A percentile compares a stretch with the other conserved stretches of the same genome.
phyloP scores from a whole-genome alignment of 148 eudicot species.

The Vaccinium macrocarpon region DNA sequence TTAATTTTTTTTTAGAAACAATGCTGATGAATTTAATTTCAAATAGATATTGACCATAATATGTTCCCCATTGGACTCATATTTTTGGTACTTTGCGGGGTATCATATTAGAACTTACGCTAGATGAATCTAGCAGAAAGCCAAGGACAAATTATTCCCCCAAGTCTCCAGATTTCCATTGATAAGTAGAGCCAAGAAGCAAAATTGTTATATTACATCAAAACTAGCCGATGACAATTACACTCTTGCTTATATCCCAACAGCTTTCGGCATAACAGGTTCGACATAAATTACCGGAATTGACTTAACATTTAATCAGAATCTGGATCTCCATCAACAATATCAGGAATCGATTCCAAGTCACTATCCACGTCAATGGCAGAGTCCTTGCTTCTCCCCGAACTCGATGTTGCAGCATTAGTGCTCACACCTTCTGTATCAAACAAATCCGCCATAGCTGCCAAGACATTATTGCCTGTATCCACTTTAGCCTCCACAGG shows the following conservation, averaged over 20 bases:
- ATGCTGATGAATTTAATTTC: too few relatives aligned
- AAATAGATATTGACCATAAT: too few relatives aligned
- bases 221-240: background rate
- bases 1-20: too few relatives aligned
- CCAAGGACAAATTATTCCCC: background rate
- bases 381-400: slow-evolving; percentile 12
- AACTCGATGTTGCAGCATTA: background rate
- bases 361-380: slow-evolving; percentile 27
- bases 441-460: slow-evolving; percentile 4
- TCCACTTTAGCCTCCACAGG: background rate
- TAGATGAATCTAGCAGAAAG: background rate
- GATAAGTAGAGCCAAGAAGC: background rate
- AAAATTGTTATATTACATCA: background rate
- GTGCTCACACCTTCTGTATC: slow-evolving; percentile 7
- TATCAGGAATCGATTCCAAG: slow-evolving; percentile 43
- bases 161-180: background rate
- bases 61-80: too few relatives aligned
- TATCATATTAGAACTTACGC: background rate
- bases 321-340: slow-evolving; percentile 49
- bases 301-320: slow-evolving; percentile 30
- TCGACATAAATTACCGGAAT: background rate
- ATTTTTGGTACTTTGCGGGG: too few relatives aligned
- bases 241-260: background rate
- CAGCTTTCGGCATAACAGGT: too few relatives aligned
- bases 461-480: background rate